These are phyloP conservation scores for Rhynchospora breviuscula DNA, from an alignment of 176 grass and related monocot species.

Conservation along the genomic window DNA sequence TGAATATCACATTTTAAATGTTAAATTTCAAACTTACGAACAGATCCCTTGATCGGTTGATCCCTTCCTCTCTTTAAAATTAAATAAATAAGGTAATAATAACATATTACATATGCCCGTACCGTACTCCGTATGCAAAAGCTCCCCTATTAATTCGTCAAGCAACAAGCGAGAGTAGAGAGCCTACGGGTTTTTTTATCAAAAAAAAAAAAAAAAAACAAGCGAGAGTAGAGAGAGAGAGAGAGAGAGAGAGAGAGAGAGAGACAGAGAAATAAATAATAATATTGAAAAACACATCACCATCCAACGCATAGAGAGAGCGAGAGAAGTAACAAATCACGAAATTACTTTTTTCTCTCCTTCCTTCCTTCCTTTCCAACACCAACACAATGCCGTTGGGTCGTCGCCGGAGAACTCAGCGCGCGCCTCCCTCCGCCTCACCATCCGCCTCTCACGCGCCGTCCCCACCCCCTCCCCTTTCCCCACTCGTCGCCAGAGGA, in stretches of 20 bases:
- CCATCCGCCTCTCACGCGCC: background rate
- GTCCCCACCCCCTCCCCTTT: background rate
- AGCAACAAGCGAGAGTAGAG: background rate
- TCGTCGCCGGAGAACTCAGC: slow-evolving; percentile 19
- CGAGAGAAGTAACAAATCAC: slow-evolving; percentile 7
- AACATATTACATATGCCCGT: too few species aligned
- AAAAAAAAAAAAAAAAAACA: too few species aligned
- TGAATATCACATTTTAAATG: too few species aligned
- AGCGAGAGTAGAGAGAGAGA: background rate
- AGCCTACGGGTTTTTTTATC: too few species aligned
- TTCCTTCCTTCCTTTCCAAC: background rate
- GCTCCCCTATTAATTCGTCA: background rate
- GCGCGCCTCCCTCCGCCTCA: background rate
- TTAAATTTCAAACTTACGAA: too few species aligned
- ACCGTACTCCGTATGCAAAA: background rate
- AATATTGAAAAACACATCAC: background rate
- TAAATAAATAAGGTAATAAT: background rate
- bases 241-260: background rate
- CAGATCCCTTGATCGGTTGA: too few species aligned
- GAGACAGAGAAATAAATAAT: background rate
- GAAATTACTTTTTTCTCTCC: slow-evolving; percentile 8
- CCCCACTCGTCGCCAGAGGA: background rate
- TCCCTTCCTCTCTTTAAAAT: background rate
- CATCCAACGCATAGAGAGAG: slow-evolving; percentile 6
- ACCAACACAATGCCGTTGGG: slow-evolving; percentile 21